These are phyloP conservation scores for Picea abies DNA, from an alignment of 83 land plant genomes.

Conservation along the genomic window DNA sequence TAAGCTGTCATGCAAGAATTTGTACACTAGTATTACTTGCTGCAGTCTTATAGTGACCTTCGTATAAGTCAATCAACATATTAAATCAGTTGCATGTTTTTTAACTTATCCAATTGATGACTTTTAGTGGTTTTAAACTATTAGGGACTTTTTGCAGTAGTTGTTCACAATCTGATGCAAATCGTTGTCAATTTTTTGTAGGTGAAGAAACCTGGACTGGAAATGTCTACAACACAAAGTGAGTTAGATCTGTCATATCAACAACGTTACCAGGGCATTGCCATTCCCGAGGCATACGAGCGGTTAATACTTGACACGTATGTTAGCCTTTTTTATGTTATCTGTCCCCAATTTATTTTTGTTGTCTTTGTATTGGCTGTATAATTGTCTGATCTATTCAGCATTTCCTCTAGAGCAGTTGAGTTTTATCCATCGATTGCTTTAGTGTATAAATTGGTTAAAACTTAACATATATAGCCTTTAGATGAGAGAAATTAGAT, in stretches of 20 bases:
- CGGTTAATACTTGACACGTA: slow-evolving; percentile 96
- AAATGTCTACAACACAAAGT: slow-evolving; percentile 92
- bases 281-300: slow-evolving; percentile 98
- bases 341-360: background rate
- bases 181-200: slow-evolving; percentile 28
- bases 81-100: background rate
- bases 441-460: background rate
- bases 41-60: background rate
- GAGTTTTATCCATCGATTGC: background rate
- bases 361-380: background rate
- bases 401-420: background rate
- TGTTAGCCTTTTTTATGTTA: background rate
- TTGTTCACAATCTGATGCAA: background rate
- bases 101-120: background rate
- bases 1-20: background rate
- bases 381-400: background rate
- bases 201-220: slow-evolving; percentile 97
- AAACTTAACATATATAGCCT: background rate
- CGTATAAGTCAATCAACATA: background rate
- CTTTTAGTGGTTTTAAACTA: background rate
- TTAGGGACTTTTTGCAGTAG: background rate
- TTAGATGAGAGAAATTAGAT: background rate
- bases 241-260: slow-evolving; percentile 93
- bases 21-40: background rate
- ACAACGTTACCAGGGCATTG: slow-evolving; percentile 81